Evolutionary conservation across 768 basidiomycete genomes (phyloP).

Genomic region (Suillus subalutaceus): DNA sequence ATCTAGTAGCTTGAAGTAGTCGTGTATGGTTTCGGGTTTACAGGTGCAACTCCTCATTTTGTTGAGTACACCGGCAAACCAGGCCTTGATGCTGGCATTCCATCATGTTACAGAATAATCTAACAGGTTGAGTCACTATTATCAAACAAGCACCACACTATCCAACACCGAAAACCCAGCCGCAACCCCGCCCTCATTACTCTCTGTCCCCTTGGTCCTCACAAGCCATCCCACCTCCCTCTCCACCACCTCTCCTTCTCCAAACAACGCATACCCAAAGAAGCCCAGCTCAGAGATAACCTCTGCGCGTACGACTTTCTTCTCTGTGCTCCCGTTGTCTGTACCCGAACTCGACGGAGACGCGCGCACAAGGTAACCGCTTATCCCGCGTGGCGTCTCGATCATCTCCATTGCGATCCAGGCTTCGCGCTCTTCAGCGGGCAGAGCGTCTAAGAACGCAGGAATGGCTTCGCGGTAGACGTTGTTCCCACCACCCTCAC

Average conservation of each 20-base stretch:
- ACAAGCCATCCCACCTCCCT: conserved; percentile 85
- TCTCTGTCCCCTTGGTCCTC: conserved; percentile 87
- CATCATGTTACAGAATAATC: too few species aligned
- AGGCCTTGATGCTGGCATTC: too few species aligned
- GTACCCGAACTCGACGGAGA: conserved; percentile 35
- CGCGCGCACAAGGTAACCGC: conserved; percentile 79
- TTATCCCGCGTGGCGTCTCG: conserved; percentile 64
- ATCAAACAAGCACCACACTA: conserved; percentile 57
- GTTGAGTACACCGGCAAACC: too few species aligned
- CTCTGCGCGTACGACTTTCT: conserved; percentile 54
- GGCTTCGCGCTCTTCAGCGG: conserved; percentile 64
- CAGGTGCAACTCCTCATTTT: too few species aligned
- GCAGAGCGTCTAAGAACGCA: conserved; percentile 66
- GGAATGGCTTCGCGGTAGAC: conserved; percentile 87
- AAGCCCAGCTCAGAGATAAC: conserved; percentile 91
- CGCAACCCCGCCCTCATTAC: conserved; percentile 90
- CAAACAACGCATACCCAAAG: conserved; percentile 88
- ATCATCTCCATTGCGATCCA: conserved; percentile 99
- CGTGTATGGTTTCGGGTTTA: too few species aligned
- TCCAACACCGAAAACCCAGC: conserved; percentile 81
- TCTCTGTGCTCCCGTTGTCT: background rate
- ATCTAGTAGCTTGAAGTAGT: too few species aligned
- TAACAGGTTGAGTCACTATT: too few species aligned
- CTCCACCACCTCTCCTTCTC: conserved; percentile 44
- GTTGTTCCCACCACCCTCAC: conserved; percentile 99